Evolutionary conservation across 2,329 filamentous ascomycete species (phyloP).

Genomic region (Dactylellina sp.): DNA sequence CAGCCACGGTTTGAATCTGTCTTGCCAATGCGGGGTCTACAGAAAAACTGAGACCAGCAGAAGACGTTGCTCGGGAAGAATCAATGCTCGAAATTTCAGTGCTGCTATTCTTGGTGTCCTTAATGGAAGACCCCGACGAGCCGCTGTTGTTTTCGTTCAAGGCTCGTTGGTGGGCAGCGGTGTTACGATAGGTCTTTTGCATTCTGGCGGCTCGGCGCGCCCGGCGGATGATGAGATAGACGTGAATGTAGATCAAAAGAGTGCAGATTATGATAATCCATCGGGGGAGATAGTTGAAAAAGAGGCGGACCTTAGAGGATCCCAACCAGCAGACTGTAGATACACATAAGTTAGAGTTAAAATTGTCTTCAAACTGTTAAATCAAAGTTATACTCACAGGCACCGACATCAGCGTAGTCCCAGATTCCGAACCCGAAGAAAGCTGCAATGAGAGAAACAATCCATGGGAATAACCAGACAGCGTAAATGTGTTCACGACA

Average conservation of each 20-base stretch:
- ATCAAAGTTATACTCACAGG: slow-evolving; percentile 30
- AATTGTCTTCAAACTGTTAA: background rate
- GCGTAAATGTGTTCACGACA: slow-evolving; percentile 36
- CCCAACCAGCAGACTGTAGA: slow-evolving; percentile 47
- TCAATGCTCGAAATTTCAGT: slow-evolving; percentile 17
- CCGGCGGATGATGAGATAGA: slow-evolving; percentile 36
- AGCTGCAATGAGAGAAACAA: slow-evolving; percentile 28
- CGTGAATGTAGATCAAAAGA: slow-evolving; percentile 26
- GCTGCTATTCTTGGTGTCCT: slow-evolving; percentile 6
- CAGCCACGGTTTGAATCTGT: slow-evolving; percentile 25
- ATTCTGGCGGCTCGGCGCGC: slow-evolving; percentile 26
- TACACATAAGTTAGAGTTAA: background rate
- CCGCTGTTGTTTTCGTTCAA: background rate
- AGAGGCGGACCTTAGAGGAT: slow-evolving; percentile 30
- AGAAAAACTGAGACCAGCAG: background rate
- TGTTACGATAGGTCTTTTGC: slow-evolving; percentile 29
- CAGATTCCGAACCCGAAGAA: slow-evolving; percentile 45
- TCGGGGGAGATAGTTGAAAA: slow-evolving; percentile 49
- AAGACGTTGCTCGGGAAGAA: slow-evolving; percentile 24
- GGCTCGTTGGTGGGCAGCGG: slow-evolving; percentile 7
- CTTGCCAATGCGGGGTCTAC: slow-evolving; percentile 18
- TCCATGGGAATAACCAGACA: slow-evolving; percentile 42
- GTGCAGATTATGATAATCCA: slow-evolving; percentile 45
- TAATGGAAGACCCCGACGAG: background rate
- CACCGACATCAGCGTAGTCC: slow-evolving; percentile 34